Evolutionary conservation across 106 monocot genomes (phyloP), one percentile per base, ranked within the genome.

Genomic region (Triglochin maritima): DNA sequence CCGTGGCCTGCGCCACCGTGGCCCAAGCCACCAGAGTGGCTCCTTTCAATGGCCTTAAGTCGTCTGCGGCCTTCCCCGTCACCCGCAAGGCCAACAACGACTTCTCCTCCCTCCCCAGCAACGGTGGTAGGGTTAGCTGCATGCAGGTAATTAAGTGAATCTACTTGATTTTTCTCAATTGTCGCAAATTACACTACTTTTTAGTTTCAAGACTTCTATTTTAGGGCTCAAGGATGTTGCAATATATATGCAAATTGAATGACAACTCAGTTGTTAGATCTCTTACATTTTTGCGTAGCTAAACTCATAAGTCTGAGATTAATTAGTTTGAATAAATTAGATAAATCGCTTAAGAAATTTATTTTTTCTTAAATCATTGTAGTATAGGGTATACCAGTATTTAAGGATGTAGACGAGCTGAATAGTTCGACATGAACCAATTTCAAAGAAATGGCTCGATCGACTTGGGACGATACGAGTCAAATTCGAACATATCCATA

Each of bases 41-140:
- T 2, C 77, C 88, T 16, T 88, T 77, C 79, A 69, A 63, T 60
- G 88, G 85, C 2, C 77, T 84, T 67, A 84, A 75, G 67, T 80
- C 79, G 50, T 13, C 72, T 46, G 66, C 79, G 12, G 72, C 71
- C 46, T 72, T 88, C 81, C 84, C 85, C 29, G 57, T 47, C 12
- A 74, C 73, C 60, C 65, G 74, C 49, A 68, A 52, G 68, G 17
- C 61, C 59, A 56, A 15, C 70, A n/a, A 42, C 51, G 71, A 73
- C 59, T 55, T 79, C 58, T 62, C 77, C 71, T 50, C 65, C 55
- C 76, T 82, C 69, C 79, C 85, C 47, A 85, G 75, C 85, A 89
- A 85, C 49, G 82, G 85, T 11, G 85, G 84, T 55, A 74, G 72
- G 50, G 82, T 78, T 17, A 58, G 62, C 54, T 87, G 87, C 81